phyloP scores from a whole-genome alignment of 2,329 filamentous ascomycete species.

The Tolypocladium inflatum region DNA sequence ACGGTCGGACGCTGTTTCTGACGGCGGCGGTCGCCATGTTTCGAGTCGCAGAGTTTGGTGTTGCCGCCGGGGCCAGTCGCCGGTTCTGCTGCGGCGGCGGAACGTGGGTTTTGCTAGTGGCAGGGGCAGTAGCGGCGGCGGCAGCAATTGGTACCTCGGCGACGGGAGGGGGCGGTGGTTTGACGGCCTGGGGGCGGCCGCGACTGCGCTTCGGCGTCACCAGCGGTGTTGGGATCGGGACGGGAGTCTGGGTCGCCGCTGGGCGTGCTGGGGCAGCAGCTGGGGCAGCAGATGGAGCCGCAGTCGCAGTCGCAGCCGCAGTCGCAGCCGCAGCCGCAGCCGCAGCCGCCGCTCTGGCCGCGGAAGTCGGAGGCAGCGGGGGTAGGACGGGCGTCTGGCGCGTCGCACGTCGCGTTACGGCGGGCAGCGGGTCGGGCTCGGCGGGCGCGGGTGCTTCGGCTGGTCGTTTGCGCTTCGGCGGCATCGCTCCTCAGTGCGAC shows the following conservation, averaged over 20 bases:
- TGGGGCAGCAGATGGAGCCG: not conserved
- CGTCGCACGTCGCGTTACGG: slow-evolving; percentile 26
- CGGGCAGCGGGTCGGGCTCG: slow-evolving; percentile 7
- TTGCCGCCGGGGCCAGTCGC: not conserved
- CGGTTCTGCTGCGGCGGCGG: not conserved
- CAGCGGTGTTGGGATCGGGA: slow-evolving; percentile 7
- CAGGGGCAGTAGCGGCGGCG: slow-evolving; percentile 1
- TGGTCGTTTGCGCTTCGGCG: slow-evolving; percentile 27
- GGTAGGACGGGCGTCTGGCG: slow-evolving; percentile 26
- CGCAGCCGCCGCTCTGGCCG: not conserved
- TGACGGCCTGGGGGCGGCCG: slow-evolving; percentile 4
- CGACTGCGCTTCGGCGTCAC: slow-evolving; percentile 13
- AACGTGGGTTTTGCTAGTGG: not conserved
- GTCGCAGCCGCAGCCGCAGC: slow-evolving; percentile 2
- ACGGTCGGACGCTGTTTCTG: slow-evolving; percentile 18
- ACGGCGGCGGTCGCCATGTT: slow-evolving; percentile 1
- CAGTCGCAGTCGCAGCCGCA: not conserved
- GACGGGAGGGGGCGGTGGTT: not conserved
- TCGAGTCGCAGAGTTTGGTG: not conserved
- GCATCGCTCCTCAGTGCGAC: slow-evolving; percentile 14
- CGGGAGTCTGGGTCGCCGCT: slow-evolving; percentile 9
- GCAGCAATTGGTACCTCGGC: not conserved
- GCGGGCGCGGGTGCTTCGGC: slow-evolving; percentile 13
- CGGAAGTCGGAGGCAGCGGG: slow-evolving; percentile 12
- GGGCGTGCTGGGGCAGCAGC: not conserved